Base-by-base conservation (phyloP, 2,329 filamentous ascomycete genomes). In the Monosporascus sp. region DNA sequence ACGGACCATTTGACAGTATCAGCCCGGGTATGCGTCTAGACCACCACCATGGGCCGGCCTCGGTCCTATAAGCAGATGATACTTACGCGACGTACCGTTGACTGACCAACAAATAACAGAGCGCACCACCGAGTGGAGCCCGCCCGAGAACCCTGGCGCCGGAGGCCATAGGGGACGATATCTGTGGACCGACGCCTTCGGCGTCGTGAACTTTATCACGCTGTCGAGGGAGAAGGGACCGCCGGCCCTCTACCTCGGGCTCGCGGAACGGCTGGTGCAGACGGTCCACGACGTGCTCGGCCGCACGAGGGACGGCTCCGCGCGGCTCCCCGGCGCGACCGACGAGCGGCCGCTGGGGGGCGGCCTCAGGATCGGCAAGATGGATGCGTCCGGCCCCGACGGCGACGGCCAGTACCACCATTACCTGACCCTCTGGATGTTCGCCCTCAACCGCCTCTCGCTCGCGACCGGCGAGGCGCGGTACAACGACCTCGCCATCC, bases 401-500 rank as follows among this genome's bases (percentile, higher is more conserved):
- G 71, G 74, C 7, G 81, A 85, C 62, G 81, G 81, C 2, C 81
- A 85, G 62, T 84, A 85, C 55, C 79, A 83, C 58, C 81, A 84
- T 59, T 84, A 84, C 57, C 69, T 84, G 20, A 83, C 80, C 0
- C 61, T 83, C 5, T 85, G 81, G 81, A 83, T 84, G 80, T 83
- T 83, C 62, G 80, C 81, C 2, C 70, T 85, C 5, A 82, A 81
- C 60, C 71, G 81, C 1, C 68, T 82, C 41, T 71, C 77, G 0
- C 55, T 76, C 37, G 80, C 77, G 3, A 73, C 75, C 1, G 69
- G 68, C 0, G 73, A 82, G 22, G 59, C 63, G 9, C 59, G 55
- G 7, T 83, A 76, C 56, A 83, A 82, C 56, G 65, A 69, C 27
- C 70, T 77, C 49, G 81, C 79, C 0, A 70, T 82, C 3, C 68